Evolutionary conservation across 139 green algal genomes (phyloP).

Genomic region (Chlorella sp.): DNA sequence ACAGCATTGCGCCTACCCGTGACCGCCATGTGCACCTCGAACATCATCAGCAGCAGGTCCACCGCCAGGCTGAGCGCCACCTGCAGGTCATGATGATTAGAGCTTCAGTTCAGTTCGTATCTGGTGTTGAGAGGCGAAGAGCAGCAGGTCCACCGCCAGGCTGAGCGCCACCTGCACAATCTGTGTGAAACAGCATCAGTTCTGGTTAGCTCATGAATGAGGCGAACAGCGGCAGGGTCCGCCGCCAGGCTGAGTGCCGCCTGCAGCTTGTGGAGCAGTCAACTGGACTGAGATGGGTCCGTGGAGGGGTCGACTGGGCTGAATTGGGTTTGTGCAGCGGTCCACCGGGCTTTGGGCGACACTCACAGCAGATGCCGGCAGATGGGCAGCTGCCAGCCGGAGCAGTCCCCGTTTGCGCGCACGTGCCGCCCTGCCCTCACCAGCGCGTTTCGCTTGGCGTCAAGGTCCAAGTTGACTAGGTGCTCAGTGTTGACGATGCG

Average conservation of each 20-base stretch:
- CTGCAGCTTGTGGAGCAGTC: too few species aligned
- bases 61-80: slow-evolving; percentile 29
- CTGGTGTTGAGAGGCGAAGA: too few species aligned
- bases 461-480: slow-evolving; percentile 17
- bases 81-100: too few species aligned
- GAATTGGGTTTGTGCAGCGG: too few species aligned
- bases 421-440: background rate
- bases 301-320: too few species aligned
- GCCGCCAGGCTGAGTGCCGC: slow-evolving; percentile 27
- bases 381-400: too few species aligned
- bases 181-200: too few species aligned
- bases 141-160: slow-evolving; percentile 37
- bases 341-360: too few species aligned
- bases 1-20: background rate
- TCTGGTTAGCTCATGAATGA: too few species aligned
- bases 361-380: background rate
- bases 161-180: slow-evolving; percentile 20
- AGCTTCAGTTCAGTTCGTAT: too few species aligned
- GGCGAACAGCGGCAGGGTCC: slow-evolving; percentile 42
- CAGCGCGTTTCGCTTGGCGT: slow-evolving; percentile 35
- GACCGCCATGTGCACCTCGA: slow-evolving; percentile 29
- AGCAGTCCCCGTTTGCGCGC: too few species aligned
- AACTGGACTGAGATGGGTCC: too few species aligned
- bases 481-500: slow-evolving; percentile 35
- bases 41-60: slow-evolving; percentile 36